Evolutionary conservation across 2,329 filamentous ascomycete species (phyloP), one percentile per base, ranked within the genome.

Genomic region (Sphaceloma murrayae): DNA sequence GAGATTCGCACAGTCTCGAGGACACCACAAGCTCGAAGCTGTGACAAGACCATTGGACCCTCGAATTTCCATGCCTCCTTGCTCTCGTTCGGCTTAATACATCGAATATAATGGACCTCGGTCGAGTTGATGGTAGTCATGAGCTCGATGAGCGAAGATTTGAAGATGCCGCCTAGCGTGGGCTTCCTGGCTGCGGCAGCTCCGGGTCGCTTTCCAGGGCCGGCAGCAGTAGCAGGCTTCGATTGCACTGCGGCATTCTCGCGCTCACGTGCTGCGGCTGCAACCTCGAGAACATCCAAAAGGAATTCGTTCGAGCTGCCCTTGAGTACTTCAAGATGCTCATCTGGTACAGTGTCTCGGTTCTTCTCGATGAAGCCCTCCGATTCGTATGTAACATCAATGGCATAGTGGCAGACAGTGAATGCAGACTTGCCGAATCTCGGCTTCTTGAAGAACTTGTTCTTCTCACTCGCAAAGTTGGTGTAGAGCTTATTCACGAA

Each of bases 311-410:
- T 98, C 22, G 77, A 81, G 1, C 87, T 93, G 42, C 80, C 79
- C 54, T 78, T 82, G 52, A 98, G 74, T 27, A 98, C 82, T 48
- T 91, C 87, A 80, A 98, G 85, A 61, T 96, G 91, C 67, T 98
- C 91, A 59, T 98, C 91, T 4, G 91, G 91, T 34, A 98, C 91
- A 14, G 93, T 98, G 64, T 98, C 91, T 63, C 91, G 80, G 66
- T 98, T 98, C 75, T 98, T 98, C 64, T 98, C 93, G 57, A 98
- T 95, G 67, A 98, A 98, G 34, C 91, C 91, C 56, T 98, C 91
- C 1, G 89, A 96, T 65, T 98, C 91, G 62, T 98, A 98, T 13
- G 89, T 96, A 55, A 98, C 91, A 58, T 98, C 91, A 46, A 98
- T 74, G 43, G 91, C 91, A 66, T 98, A 98, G 67, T 98, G 93